Evolutionary conservation across 148 eudicot genomes (phyloP).

Genomic region (Salicornia ramosissima): DNA sequence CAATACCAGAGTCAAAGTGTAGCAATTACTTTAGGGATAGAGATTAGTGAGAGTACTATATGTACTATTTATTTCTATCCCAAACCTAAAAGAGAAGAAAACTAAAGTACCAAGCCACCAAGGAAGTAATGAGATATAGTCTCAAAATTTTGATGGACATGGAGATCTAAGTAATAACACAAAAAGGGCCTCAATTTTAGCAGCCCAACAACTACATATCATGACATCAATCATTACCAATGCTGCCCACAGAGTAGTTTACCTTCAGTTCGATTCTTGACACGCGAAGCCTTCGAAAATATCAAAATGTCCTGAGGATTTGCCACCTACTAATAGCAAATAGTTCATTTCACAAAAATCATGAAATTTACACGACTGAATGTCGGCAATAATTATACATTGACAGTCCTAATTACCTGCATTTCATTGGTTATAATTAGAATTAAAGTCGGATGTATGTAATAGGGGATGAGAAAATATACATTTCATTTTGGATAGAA

Average conservation of each 20-base stretch:
- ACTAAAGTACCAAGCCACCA: background rate
- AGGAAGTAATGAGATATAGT: too few species aligned
- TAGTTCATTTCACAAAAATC: slow-evolving; percentile 10
- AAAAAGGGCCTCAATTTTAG: background rate
- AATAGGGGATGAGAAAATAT: too few species aligned
- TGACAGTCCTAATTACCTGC: background rate
- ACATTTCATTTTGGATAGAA: background rate
- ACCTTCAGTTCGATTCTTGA: slow-evolving; percentile 58
- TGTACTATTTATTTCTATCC: too few species aligned
- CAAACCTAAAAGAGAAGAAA: background rate
- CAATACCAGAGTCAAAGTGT: too few species aligned
- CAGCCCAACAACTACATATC: background rate
- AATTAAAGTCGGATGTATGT: background rate
- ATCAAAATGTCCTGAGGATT: slow-evolving; percentile 98
- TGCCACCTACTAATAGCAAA: slow-evolving; percentile 63
- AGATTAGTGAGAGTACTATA: too few species aligned
- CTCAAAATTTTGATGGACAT: too few species aligned
- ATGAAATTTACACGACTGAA: background rate
- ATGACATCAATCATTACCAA: background rate
- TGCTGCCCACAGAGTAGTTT: slow-evolving; percentile 1
- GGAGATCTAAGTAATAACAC: too few species aligned
- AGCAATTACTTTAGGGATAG: too few species aligned
- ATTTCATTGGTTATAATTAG: background rate
- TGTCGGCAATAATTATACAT: background rate
- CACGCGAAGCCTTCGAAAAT: slow-evolving; percentile 77